These are phyloP conservation scores for Aspergillus cavernicola DNA, from an alignment of 495 filamentous ascomycete genomes.

Conservation along the genomic window DNA sequence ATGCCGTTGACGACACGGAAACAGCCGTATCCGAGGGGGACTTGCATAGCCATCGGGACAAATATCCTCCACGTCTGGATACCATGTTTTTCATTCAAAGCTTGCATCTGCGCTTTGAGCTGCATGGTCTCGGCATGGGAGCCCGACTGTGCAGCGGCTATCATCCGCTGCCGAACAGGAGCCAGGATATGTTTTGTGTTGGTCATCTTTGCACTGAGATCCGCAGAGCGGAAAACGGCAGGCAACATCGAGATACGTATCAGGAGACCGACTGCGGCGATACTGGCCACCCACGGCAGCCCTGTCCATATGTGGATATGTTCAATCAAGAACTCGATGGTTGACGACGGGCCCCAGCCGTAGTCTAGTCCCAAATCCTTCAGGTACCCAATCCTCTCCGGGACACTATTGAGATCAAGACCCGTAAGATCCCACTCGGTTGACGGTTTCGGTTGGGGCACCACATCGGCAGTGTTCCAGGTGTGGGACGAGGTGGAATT, in stretches of 20 bases:
- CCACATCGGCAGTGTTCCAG: conserved; percentile 7
- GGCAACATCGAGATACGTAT: conserved; percentile 64
- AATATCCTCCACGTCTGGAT: conserved; percentile 51
- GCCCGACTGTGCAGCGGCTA: conserved; percentile 25
- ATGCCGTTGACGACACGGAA: conserved; percentile 75
- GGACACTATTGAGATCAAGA: conserved; percentile 46
- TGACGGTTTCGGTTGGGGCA: background rate
- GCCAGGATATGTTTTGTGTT: conserved; percentile 37
- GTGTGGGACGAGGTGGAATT: conserved; percentile 33
- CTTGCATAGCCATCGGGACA: conserved; percentile 54
- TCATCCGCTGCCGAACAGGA: conserved; percentile 40
- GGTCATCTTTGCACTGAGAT: conserved; percentile 51
- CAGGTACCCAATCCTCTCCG: conserved; percentile 78
- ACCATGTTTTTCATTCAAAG: conserved; percentile 49
- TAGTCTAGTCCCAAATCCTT: conserved; percentile 80
- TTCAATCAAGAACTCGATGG: conserved; percentile 73
- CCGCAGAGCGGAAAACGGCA: conserved; percentile 55
- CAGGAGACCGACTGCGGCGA: conserved; percentile 58
- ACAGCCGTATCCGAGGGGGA: conserved; percentile 72
- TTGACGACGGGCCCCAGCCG: conserved; percentile 68
- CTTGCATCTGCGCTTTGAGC: conserved; percentile 40
- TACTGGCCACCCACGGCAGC: conserved; percentile 78
- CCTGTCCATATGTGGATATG: conserved; percentile 71
- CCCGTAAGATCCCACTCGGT: conserved; percentile 24
- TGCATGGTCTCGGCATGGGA: conserved; percentile 43